Evolutionary conservation across 1,139 yeast genomes (phyloP).

Genomic region (Kluyveromyces marxianus): DNA sequence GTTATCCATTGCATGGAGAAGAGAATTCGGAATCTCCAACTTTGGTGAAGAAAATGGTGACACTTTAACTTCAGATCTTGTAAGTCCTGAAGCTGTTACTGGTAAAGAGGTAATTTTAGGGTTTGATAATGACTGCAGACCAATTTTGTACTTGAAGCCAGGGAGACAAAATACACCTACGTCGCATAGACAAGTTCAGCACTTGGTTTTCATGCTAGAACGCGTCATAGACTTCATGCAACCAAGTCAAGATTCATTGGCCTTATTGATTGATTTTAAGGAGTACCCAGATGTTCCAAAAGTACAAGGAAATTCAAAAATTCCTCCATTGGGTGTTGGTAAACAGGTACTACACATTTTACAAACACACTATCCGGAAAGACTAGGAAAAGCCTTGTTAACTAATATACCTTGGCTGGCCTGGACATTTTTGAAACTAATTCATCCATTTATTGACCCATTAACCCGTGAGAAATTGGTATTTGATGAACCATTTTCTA

Average conservation of each 20-base stretch:
- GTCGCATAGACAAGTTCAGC: slow-evolving; percentile 83
- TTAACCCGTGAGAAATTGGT: slow-evolving; percentile 86
- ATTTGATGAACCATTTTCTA: slow-evolving; percentile 78
- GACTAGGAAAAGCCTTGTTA: slow-evolving; percentile 82
- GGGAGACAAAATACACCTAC: slow-evolving; percentile 92
- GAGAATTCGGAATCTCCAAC: slow-evolving; percentile 77
- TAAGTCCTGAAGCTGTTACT: slow-evolving; percentile 65
- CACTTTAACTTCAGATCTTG: slow-evolving; percentile 51
- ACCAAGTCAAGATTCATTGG: slow-evolving; percentile 87
- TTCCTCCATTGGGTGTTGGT: slow-evolving; percentile 78
- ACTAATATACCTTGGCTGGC: slow-evolving; percentile 93
- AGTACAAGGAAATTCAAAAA: slow-evolving; percentile 47
- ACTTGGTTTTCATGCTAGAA: slow-evolving; percentile 85
- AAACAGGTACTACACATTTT: slow-evolving; percentile 66
- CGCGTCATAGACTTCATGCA: slow-evolving; percentile 91
- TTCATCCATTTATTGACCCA: slow-evolving; percentile 93
- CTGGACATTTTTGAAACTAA: slow-evolving; percentile 79
- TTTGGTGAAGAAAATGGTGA: slow-evolving; percentile 39
- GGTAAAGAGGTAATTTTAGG: slow-evolving; percentile 90
- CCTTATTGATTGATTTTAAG: slow-evolving; percentile 83
- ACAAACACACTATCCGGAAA: slow-evolving; percentile 93
- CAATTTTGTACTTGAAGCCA: slow-evolving; percentile 81
- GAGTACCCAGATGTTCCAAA: slow-evolving; percentile 48
- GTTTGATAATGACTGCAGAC: slow-evolving; percentile 80
- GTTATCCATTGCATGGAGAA: slow-evolving; percentile 79